Base-by-base conservation (phyloP, 2,329 filamentous ascomycete genomes). In the Fusarium lyarnte region DNA sequence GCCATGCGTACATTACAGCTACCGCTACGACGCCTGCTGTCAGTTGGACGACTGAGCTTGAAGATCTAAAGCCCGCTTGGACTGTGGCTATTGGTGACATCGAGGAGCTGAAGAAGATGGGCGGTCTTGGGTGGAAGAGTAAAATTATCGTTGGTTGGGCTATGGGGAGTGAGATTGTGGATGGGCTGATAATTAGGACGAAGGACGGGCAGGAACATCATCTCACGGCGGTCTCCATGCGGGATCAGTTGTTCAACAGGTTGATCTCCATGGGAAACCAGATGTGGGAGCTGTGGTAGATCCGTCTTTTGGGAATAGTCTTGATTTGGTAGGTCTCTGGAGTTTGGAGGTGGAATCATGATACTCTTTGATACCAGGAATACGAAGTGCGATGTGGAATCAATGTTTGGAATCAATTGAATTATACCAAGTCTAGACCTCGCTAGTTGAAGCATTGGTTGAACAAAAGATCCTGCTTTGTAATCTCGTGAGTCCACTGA, bases 61-160 rank as follows among this genome's bases (percentile, higher is more conserved):
- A 86, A 17, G 83, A 86, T 25, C 73, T 90, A 8, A 87, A 90
- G 29, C 90, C 92, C 0, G 80, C 88, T 0, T 97, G 93, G 88
- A 91, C 87, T 10, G 85, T 96, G 1, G 86, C 92, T 0, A 87
- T 96, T 7, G 86, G 86, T 0, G 92, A 95, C 21, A 91, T 97
- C 49, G 83, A 69, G 2, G 93, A 95, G 79, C 78, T 97, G 58
- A 92, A 90, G 79, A 97, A 97, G 82, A 84, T 95, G 4, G 93
- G 94, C 8, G 94, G 94, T 0, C 85, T 95, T 39, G 93, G 93
- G 0, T 97, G 93, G 93, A 97, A 96, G 82, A 90, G 90, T 3
- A 95, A 94, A 83, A 82, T 96, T 54, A 87, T 96, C 4, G 92
- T 96, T 2, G 93, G 93, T 0, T 94, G 94, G 93, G 91, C 92